Evolutionary conservation across 306 rosid species (phyloP), one percentile per base, ranked within the genome.

Genomic region (Hippophae tibetana): DNA sequence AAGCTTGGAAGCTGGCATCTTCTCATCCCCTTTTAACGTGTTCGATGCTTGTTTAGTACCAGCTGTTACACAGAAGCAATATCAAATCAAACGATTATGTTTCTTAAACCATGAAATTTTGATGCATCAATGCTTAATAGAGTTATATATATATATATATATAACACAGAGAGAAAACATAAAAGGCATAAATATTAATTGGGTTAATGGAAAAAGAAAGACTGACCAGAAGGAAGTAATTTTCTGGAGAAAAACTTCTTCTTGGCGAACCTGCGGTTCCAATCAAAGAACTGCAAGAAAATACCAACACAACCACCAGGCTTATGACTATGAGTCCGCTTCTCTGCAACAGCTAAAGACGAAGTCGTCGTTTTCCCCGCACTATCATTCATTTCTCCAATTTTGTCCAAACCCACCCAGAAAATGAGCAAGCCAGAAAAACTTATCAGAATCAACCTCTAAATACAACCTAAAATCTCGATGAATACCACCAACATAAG

Each of bases 221-320:
- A 55, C 77, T 63, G 43, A 90, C 97, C 89, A 67, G 90, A 80
- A 72, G 94, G 86, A 47, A 84, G 84, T 69, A 90, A 75, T 27
- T 81, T 90, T 82, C 63, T 81, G 52, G 97, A 80, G 85, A 84
- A 90, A 45, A 90, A 73, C 80, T 84, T 90, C 69, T 84, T 90
- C 89, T 84, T 84, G 55, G 88, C 77, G 38, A 90, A 80, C 67
- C 74, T 79, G 50, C 83, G 76, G 77, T 90, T 90, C 97, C 94
- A 90, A 69, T 90, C 94, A 58, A 90, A 76, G 61, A 90, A 94
- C 80, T 90, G 95, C 64, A 84, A 82, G 95, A 90, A 84, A 70
- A 90, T 81, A 23, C 97, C 94, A 53, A 58, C 79, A 64, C 95
- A 90, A 58, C 95, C 97, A 69, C 94, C 95, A 13, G 84, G 82